Percentiles rank a stretch among this genome's conserved stretches.
Conservation (phyloP, 176 grass and related monocot genomes). For the Neostapfia colusana region DNA sequence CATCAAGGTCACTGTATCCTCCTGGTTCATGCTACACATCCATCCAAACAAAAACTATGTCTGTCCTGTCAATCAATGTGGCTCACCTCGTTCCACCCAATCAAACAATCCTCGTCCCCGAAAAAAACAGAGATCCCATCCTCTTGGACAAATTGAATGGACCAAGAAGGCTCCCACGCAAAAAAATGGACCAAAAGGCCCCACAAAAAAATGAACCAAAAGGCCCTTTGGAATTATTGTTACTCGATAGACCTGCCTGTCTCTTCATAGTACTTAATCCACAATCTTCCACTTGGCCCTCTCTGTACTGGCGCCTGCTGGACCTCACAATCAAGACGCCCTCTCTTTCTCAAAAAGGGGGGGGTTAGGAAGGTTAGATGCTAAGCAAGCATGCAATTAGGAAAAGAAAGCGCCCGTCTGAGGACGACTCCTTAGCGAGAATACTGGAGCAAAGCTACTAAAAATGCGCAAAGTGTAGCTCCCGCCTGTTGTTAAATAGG, state of each 20-base stretch:
- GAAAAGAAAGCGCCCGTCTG: conserved; percentile 36
- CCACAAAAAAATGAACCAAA: no score
- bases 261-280: not conserved
- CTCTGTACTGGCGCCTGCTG: conserved; percentile 7
- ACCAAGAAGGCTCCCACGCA: no score
- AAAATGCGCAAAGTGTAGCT: no score
- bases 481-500: no score
- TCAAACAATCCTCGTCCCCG: no score
- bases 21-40: no score
- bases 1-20: no score
- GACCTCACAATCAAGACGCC: conserved; percentile 20
- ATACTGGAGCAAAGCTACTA: not conserved
- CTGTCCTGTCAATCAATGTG: no score
- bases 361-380: conserved; percentile 58
- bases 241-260: not conserved
- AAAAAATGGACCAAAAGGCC: no score
- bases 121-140: not conserved
- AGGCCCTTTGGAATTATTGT: not conserved
- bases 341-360: conserved; percentile 22
- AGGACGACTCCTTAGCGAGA: conserved; percentile 52
- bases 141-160: not conserved
- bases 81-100: no score
- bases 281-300: conserved; percentile 28
- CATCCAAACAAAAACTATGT: no score
- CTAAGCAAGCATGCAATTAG: conserved; percentile 53